Conservation (phyloP, 208 protist species). For the Acanthamoeba castellanii region DNA sequence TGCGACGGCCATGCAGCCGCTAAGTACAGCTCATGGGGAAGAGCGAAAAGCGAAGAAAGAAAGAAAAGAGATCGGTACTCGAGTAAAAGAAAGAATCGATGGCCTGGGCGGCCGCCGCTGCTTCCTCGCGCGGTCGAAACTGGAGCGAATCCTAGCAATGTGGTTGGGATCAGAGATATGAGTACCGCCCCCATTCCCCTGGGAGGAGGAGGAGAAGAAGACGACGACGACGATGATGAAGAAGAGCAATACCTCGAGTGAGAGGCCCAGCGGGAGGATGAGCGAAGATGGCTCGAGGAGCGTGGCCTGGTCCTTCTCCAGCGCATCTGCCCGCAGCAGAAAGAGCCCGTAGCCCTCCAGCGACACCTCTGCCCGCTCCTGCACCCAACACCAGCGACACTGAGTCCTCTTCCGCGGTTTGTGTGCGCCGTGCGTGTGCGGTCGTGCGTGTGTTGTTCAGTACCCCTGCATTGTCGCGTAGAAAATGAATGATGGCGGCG, state of each 20-base stretch:
- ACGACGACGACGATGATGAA: not conserved
- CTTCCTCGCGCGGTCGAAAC: not conserved
- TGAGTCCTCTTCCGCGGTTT: not conserved
- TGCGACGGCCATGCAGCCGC: not conserved
- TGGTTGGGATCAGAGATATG: not conserved
- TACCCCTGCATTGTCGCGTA: not conserved
- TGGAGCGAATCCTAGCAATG: not conserved
- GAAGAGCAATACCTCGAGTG: not conserved
- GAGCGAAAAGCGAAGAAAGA: not conserved
- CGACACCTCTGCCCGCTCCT: not conserved
- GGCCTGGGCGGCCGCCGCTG: not conserved
- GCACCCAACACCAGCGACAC: not conserved
- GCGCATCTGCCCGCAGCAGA: not conserved
- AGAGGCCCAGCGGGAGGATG: not conserved
- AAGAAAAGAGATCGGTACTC: not conserved
- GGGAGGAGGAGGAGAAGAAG: not conserved
- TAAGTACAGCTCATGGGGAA: not conserved
- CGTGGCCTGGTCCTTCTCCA: constrained; percentile 3
- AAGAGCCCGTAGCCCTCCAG: constrained; percentile 16
- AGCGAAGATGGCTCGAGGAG: not conserved
- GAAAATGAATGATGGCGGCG: not conserved
- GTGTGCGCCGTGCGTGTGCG: not conserved
- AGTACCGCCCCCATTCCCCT: not conserved
- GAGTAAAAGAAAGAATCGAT: not conserved
- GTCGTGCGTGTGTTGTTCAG: not conserved